Conservation (phyloP, 164 flowering plant species). For the Euptelea pleiosperma region DNA sequence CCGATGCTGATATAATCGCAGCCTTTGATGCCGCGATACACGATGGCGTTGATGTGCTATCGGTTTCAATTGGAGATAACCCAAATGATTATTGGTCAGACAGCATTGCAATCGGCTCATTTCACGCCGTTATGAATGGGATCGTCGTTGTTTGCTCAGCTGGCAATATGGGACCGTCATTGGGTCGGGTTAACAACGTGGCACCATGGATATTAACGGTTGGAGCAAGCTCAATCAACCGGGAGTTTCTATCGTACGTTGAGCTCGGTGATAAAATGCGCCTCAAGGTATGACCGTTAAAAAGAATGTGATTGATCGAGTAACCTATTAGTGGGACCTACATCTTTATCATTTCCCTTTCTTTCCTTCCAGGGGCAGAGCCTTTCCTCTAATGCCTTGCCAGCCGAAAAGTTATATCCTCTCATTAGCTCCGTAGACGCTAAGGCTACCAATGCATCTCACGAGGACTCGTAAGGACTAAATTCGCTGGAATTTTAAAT, state of each 20-base stretch:
- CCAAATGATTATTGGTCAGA: conserved; percentile 1
- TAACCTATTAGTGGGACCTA: too few species aligned
- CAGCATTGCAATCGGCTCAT: conserved; percentile 19
- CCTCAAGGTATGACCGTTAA: conserved; percentile 12
- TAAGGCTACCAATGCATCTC: conserved; percentile 29
- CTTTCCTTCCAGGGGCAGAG: conserved; percentile 49
- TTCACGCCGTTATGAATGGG: conserved; percentile 26
- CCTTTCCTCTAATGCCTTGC: conserved; percentile 26
- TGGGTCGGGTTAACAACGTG: conserved; percentile 4
- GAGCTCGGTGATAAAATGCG: conserved; percentile 16
- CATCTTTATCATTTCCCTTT: too few species aligned
- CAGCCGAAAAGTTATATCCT: conserved; percentile 29
- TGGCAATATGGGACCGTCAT: conserved; percentile 15
- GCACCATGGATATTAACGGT: conserved; percentile 33
- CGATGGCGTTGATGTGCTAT: conserved; percentile 29
- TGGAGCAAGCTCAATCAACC: conserved; percentile 19
- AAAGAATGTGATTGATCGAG: too few species aligned
- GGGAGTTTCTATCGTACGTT: conserved; percentile 10
- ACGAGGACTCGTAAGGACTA: conserved; percentile 28
- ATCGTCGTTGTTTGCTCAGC: conserved; percentile 21
- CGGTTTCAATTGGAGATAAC: conserved; percentile 11
- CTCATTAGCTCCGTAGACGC: conserved; percentile 32
- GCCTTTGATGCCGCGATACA: conserved; percentile 25
- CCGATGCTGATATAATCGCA: conserved; percentile 17
- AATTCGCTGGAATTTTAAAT: not conserved